Percentiles rank a stretch among this genome's conserved stretches.
Conservation (phyloP, 2,329 filamentous ascomycete genomes). For the Bimuria novae-zelandiae region DNA sequence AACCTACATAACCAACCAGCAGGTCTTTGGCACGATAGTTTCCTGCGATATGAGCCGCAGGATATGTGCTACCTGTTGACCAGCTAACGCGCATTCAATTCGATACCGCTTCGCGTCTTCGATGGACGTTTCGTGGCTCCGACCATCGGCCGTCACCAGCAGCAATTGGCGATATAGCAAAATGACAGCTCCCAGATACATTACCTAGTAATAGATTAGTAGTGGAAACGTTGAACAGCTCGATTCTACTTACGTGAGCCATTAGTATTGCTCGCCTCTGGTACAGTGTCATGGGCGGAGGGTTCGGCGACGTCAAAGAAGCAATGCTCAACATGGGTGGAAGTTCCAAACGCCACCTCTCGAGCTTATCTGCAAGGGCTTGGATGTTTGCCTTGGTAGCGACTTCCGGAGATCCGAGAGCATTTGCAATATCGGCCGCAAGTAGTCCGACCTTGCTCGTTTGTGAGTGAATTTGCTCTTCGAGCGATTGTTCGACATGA, state of each 20-base stretch:
- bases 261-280: constrained; percentile 44
- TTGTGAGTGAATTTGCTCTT: constrained; percentile 42
- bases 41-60: constrained; percentile 40
- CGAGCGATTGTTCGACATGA: constrained; percentile 23
- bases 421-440: constrained; percentile 43
- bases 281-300: constrained; percentile 31
- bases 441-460: constrained; percentile 43
- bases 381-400: constrained; percentile 35
- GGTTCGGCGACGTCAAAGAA: constrained; percentile 30
- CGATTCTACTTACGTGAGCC: constrained; percentile 36
- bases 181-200: constrained; percentile 45
- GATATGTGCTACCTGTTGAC: constrained; percentile 43
- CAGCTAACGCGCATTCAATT: constrained; percentile 40
- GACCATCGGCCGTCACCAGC: constrained; percentile 36
- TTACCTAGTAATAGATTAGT: constrained; percentile 31
- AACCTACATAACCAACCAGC: constrained; percentile 46
- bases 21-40: constrained; percentile 41
- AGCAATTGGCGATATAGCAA: constrained; percentile 43
- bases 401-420: constrained; percentile 34
- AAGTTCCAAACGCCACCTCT: constrained; percentile 40
- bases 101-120: constrained; percentile 35
- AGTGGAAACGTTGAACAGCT: background rate
- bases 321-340: constrained; percentile 38
- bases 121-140: constrained; percentile 28
- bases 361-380: constrained; percentile 37